Evolutionary conservation across 1,139 yeast species (phyloP), one percentile per base, ranked within the genome.

Genomic region (Barnettozyma hawaiiensis): DNA sequence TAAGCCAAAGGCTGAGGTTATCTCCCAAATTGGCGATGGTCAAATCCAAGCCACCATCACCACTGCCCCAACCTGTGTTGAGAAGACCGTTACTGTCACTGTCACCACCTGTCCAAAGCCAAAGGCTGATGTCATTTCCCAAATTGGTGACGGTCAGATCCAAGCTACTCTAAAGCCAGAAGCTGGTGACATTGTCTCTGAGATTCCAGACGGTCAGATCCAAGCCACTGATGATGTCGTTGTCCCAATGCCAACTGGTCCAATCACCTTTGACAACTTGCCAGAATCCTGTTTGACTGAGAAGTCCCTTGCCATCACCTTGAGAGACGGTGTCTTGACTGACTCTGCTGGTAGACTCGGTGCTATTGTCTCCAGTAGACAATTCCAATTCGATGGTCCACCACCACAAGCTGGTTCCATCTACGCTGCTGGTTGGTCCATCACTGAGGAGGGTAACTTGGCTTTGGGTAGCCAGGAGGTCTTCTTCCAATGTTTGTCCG

Each of bases 391-490:
- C 59, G 92, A 83, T 62, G 92, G 92, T 65, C 94, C 92, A 56
- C 89, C 90, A 67, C 92, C 92, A 59, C 94, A 84, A 74, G 90
- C 92, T 47, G 94, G 94, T 66, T 75, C 89, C 56, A 79, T 84
- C 66, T 83, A 80, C 67, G 94, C 94, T 61, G 85, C 79, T 48
- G 94, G 94, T 54, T 85, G 94, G 94, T 72, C 85, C 40, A 66
- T 82, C 57, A 72, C 81, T 46, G 57, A 64, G 44, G 82, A 77
- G 43, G 87, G 87, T 56, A 62, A 70, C 70, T 76, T 85, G 63
- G 85, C 86, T 47, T 68, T 84, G 53, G 92, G 92, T 68, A 68
- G 71, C 66, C 61, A 64, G 46, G 74, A 76, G 50, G 68, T 70
- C 52, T 84, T 84, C 80, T 83, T 75, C 77, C 87, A 82, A 71